Conservation (phyloP, 495 filamentous ascomycete species). For the Talaromyces adpressus region DNA sequence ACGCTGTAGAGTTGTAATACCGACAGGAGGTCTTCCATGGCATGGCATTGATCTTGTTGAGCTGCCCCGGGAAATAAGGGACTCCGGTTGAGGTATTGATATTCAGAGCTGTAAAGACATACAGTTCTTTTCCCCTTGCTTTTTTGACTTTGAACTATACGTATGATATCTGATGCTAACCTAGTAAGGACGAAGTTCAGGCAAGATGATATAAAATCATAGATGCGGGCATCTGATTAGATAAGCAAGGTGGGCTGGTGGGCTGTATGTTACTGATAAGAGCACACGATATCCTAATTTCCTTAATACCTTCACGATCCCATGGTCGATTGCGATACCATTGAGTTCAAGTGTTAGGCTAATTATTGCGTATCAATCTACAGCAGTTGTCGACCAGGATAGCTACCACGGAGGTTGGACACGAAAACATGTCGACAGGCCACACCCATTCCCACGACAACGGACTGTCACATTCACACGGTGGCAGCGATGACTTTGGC, state of each 20-base stretch:
- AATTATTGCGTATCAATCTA: background rate
- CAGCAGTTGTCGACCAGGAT: background rate
- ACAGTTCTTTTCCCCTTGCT: no score
- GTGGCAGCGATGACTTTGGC: slow-evolving; percentile 44
- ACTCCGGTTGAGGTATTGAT: no score
- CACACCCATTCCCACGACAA: slow-evolving; percentile 53
- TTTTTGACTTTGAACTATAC: no score
- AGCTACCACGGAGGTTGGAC: background rate
- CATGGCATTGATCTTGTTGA: no score
- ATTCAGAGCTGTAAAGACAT: no score
- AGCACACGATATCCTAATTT: background rate
- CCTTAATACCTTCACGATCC: background rate
- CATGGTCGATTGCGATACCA: background rate
- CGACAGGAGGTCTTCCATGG: no score
- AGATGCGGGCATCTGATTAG: slow-evolving; percentile 1
- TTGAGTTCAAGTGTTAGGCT: background rate
- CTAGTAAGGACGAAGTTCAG: no score
- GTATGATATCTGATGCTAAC: no score
- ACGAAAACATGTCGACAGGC: slow-evolving; percentile 1
- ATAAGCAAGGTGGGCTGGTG: background rate
- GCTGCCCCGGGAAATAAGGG: no score
- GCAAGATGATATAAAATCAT: no score
- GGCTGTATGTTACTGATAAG: background rate
- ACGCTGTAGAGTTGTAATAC: no score
- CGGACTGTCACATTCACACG: slow-evolving; percentile 51